Conservation (phyloP, 192 early-diverging fungal genomes). For the Oehlia diaphana region DNA sequence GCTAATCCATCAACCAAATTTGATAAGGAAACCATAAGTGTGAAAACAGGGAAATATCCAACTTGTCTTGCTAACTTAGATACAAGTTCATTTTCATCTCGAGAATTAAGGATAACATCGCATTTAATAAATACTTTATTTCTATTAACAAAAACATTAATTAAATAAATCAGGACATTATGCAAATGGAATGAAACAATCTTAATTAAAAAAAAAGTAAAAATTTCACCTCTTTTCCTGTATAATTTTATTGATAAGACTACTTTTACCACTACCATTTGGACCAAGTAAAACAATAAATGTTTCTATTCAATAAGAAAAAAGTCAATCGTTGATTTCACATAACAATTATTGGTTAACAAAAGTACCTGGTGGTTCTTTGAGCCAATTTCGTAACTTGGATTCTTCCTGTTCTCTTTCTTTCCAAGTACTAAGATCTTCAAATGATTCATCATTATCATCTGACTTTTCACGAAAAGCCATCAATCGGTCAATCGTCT, state of each 20-base stretch:
- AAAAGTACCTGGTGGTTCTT: conserved; percentile 51
- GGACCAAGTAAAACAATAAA: conserved; percentile 85
- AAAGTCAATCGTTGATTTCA: neutral
- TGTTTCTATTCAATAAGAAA: conserved; percentile 53
- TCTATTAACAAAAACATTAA: conserved; percentile 14
- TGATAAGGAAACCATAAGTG: conserved; percentile 69
- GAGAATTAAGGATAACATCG: conserved; percentile 71
- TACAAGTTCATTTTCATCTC: conserved; percentile 73
- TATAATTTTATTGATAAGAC: conserved; percentile 71
- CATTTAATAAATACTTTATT: conserved; percentile 80
- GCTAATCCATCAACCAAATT: conserved; percentile 81
- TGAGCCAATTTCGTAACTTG: conserved; percentile 57
- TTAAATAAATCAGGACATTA: neutral
- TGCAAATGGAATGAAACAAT: neutral
- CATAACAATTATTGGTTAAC: neutral
- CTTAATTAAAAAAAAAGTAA: neutral
- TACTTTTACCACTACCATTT: conserved; percentile 78
- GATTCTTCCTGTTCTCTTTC: conserved; percentile 59
- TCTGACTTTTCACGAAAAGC: conserved; percentile 27
- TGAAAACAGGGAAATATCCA: conserved; percentile 91
- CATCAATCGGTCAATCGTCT: conserved; percentile 51
- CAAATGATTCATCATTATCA: conserved; percentile 35
- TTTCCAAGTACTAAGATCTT: conserved; percentile 44
- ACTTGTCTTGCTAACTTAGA: conserved; percentile 79
- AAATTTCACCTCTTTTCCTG: conserved; percentile 54